Conservation (phyloP, 2,329 filamentous ascomycete species). For the Microdochium trichocladiopsis region DNA sequence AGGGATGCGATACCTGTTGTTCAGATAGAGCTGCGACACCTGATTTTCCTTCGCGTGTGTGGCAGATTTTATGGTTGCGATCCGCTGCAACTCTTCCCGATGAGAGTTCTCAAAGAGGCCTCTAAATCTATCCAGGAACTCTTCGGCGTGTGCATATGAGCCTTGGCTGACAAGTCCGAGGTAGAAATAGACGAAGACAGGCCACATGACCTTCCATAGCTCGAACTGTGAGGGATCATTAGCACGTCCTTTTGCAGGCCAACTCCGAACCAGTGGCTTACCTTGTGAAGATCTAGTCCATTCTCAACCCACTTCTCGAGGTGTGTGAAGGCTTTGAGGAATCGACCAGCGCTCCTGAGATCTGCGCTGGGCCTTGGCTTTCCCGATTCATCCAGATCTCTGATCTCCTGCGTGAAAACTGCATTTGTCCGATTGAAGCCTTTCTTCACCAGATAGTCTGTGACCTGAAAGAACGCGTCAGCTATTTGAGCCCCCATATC, state of each 20-base stretch:
- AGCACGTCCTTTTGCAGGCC: constrained; percentile 4
- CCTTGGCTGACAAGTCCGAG: constrained; percentile 69
- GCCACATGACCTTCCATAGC: constrained; percentile 82
- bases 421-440: constrained; percentile 91
- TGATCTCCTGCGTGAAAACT: constrained; percentile 84
- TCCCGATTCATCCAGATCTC: constrained; percentile 74
- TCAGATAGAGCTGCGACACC: constrained; percentile 72
- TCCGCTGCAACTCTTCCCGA: constrained; percentile 67
- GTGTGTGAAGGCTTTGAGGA: constrained; percentile 65
- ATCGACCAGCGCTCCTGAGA: constrained; percentile 69
- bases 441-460: constrained; percentile 93
- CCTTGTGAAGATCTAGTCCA: constrained; percentile 90
- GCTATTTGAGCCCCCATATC: no score
- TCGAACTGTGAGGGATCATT: constrained; percentile 57
- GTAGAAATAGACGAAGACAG: constrained; percentile 88
- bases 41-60: constrained; percentile 72
- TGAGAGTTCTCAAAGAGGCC: constrained; percentile 69
- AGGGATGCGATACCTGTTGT: constrained; percentile 83
- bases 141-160: constrained; percentile 64
- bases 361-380: constrained; percentile 63
- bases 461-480: constrained; percentile 43
- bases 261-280: constrained; percentile 22
- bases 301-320: constrained; percentile 83
- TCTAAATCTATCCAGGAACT: constrained; percentile 65
- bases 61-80: constrained; percentile 69